Percentiles rank a stretch among this genome's conserved stretches.
These are phyloP conservation scores for Sechiopsis laciniata DNA, from an alignment of 306 rosid genomes.

Conservation along the genomic window DNA sequence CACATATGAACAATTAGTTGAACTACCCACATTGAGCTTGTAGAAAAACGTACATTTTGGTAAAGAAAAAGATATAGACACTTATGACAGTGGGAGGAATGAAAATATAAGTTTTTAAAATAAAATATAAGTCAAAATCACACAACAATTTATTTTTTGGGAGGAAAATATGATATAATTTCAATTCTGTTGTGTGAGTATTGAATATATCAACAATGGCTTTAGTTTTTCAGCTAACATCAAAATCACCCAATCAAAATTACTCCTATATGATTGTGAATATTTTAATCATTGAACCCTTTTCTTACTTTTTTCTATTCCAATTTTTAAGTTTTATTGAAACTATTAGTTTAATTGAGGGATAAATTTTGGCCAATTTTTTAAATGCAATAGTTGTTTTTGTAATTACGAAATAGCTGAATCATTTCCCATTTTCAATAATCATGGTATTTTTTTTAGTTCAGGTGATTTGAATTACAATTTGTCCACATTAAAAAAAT, in stretches of 20 bases:
- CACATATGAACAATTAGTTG: too few species aligned
- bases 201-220: not conserved
- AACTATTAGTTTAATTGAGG: not conserved
- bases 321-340: not conserved
- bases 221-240: not conserved
- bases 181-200: not conserved
- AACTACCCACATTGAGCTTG: too few species aligned
- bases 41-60: not conserved
- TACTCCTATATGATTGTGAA: not conserved
- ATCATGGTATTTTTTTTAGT: too few species aligned
- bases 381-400: not conserved
- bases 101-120: not conserved
- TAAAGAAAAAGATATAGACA: slow-evolving; percentile 9
- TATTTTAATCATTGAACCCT: too few species aligned
- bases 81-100: slow-evolving; percentile 6
- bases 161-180: not conserved
- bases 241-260: not conserved
- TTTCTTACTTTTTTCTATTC: not conserved
- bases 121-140: not conserved
- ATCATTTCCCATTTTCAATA: not conserved
- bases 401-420: not conserved
- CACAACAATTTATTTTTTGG: not conserved
- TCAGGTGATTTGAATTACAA: too few species aligned
- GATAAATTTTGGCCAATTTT: not conserved
- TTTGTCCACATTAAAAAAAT: too few species aligned